Percentiles rank a stretch among this genome's conserved stretches.
Evolutionary conservation across 257 asterid species (phyloP).

Genomic region (Solanum chmielewskii): DNA sequence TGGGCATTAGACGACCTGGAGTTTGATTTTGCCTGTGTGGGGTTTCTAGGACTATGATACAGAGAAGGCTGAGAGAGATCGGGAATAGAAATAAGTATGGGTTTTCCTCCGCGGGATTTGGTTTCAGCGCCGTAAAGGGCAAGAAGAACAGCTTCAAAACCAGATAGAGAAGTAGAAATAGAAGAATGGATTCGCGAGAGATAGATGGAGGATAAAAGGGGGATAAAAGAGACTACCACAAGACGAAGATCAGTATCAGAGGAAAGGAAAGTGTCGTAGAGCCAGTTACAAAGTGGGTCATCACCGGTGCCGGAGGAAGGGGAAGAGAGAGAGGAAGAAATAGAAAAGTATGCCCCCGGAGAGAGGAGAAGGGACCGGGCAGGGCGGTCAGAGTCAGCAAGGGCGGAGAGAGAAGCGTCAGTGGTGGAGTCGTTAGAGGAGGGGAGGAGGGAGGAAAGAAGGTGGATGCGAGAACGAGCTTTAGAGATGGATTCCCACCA

Average conservation of each 20-base stretch:
- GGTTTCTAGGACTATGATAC: conserved; percentile 60
- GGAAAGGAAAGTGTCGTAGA: conserved; percentile 77
- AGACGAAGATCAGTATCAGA: conserved; percentile 72
- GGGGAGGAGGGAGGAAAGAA: conserved; percentile 59
- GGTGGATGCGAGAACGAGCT: conserved; percentile 92
- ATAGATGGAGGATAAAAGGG: conserved; percentile 49
- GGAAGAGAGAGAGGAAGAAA: conserved; percentile 44
- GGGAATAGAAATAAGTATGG: conserved; percentile 55
- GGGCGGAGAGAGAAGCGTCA: conserved; percentile 27
- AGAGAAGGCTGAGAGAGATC: conserved; percentile 91
- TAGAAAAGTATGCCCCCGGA: conserved; percentile 42
- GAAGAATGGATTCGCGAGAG: conserved; percentile 61
- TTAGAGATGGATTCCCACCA: conserved; percentile 98
- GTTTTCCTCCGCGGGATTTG: conserved; percentile 67
- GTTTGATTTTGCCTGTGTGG: conserved; percentile 22
- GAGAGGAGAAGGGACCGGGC: conserved; percentile 92
- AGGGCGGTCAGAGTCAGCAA: conserved; percentile 88
- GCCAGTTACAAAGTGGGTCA: conserved; percentile 89
- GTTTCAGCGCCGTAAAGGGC: conserved; percentile 67
- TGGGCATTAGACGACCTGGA: conserved; percentile 1
- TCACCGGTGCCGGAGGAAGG: conserved; percentile 61
- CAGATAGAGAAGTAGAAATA: conserved; percentile 43
- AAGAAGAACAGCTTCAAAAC: conserved; percentile 82
- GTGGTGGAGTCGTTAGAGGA: conserved; percentile 9
- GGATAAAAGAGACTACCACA: conserved; percentile 69